phyloP scores from a whole-genome alignment of 371 early-diverging fungal species.

The Mucor plumbeus region DNA sequence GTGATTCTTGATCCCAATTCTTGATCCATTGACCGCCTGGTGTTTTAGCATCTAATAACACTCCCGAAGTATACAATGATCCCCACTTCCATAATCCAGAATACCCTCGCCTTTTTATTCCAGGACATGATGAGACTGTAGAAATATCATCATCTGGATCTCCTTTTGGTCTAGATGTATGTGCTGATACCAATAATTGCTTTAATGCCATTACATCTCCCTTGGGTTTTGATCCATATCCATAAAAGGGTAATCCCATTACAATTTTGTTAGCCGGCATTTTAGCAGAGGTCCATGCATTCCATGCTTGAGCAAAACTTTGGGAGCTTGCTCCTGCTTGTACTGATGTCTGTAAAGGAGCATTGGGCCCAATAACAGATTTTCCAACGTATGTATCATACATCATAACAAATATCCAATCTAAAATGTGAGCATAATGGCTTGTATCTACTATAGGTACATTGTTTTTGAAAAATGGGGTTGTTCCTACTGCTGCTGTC shows the following conservation, averaged over 20 bases:
- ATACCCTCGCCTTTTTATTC: slow-evolving; percentile 27
- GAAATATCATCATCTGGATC: slow-evolving; percentile 17
- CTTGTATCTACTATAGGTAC: slow-evolving; percentile 59
- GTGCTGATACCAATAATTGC: slow-evolving; percentile 14
- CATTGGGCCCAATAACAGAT: slow-evolving; percentile 62
- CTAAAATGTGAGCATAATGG: slow-evolving; percentile 61
- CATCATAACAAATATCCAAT: slow-evolving; percentile 67
- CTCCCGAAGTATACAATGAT: slow-evolving; percentile 62
- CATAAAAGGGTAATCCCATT: slow-evolving; percentile 64
- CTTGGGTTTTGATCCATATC: slow-evolving; percentile 43
- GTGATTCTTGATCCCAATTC: slow-evolving; percentile 57
- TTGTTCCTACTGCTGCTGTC: slow-evolving; percentile 20
- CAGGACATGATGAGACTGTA: not conserved
- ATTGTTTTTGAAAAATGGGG: slow-evolving; percentile 19
- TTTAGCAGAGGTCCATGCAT: slow-evolving; percentile 60
- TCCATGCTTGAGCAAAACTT: slow-evolving; percentile 44
- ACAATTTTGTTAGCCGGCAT: slow-evolving; percentile 62
- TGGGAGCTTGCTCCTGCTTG: slow-evolving; percentile 41
- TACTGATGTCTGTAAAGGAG: slow-evolving; percentile 49
- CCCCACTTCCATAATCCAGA: slow-evolving; percentile 70
- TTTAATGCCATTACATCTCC: slow-evolving; percentile 21
- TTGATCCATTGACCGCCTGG: slow-evolving; percentile 64
- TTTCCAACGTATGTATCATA: slow-evolving; percentile 63
- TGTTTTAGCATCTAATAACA: slow-evolving; percentile 51
- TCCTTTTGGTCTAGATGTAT: slow-evolving; percentile 17